phyloP scores from a whole-genome alignment of 2,329 filamentous ascomycete species.

The Ceratocystiopsis brevicomis region DNA sequence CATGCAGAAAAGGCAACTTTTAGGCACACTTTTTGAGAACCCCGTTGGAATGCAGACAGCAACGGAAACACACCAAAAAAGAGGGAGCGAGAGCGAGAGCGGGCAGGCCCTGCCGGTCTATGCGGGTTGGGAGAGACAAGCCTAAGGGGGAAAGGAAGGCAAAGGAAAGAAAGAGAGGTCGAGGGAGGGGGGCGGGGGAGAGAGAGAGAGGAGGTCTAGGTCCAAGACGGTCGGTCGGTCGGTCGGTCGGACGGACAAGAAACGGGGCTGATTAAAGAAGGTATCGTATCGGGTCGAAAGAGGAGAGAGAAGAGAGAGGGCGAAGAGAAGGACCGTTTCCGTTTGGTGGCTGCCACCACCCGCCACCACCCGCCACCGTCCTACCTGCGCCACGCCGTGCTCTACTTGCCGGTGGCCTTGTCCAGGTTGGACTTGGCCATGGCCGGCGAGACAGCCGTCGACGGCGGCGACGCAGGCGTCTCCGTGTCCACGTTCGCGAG shows the following conservation, averaged over 20 bases:
- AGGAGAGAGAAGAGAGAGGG: constrained; percentile 3
- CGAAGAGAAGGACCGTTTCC: not conserved
- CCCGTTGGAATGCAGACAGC: constrained; percentile 15
- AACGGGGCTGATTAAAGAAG: not conserved
- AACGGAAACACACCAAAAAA: not conserved
- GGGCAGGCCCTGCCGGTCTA: constrained; percentile 21
- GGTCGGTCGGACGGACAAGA: too few species aligned
- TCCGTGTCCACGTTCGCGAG: constrained; percentile 43
- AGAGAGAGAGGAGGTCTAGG: constrained; percentile 22
- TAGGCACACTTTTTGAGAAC: constrained; percentile 26
- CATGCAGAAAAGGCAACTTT: constrained; percentile 27
- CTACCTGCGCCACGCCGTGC: constrained; percentile 31
- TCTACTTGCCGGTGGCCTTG: constrained; percentile 15
- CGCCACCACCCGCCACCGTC: constrained; percentile 18
- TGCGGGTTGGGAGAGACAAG: too few species aligned
- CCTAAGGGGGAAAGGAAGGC: not conserved
- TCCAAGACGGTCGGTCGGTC: constrained; percentile 12
- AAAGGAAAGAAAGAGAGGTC: not conserved
- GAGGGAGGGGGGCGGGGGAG: too few species aligned
- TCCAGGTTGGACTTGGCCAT: constrained; percentile 43
- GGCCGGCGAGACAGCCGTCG: constrained; percentile 46
- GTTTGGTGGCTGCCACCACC: not conserved
- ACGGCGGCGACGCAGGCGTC: constrained; percentile 50
- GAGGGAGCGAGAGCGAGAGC: not conserved
- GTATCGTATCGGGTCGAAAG: constrained; percentile 11